phyloP scores from a whole-genome alignment of 2,329 filamentous ascomycete genomes.

The Pseudogymnoascus sp. region DNA sequence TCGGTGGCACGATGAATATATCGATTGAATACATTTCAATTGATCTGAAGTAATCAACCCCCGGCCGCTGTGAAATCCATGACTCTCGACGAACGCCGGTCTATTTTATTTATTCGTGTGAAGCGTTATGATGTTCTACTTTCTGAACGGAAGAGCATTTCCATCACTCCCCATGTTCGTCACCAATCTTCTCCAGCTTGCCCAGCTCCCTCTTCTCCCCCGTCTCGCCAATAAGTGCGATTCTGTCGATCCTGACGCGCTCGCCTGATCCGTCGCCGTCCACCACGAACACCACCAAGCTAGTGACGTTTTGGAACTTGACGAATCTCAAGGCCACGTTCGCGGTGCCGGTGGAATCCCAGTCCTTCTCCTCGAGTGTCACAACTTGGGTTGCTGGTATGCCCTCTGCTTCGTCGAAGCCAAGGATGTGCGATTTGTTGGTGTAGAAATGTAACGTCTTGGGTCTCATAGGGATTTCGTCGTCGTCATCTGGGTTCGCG shows the following conservation, averaged over 20 bases:
- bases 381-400: conserved; percentile 72
- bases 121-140: background rate
- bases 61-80: background rate
- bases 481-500: conserved; percentile 50
- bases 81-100: background rate
- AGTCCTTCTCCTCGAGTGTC: conserved; percentile 65
- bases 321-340: conserved; percentile 75
- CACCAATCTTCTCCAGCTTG: conserved; percentile 89
- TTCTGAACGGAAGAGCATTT: background rate
- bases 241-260: conserved; percentile 72
- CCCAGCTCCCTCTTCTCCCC: conserved; percentile 90
- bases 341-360: conserved; percentile 71
- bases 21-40: background rate
- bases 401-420: conserved; percentile 91
- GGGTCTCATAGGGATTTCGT: conserved; percentile 72
- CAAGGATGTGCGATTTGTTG: conserved; percentile 82
- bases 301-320: conserved; percentile 93
- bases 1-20: background rate
- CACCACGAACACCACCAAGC: conserved; percentile 78
- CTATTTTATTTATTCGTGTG: background rate
- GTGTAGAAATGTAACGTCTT: conserved; percentile 77
- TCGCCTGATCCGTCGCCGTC: conserved; percentile 78
- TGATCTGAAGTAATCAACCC: background rate
- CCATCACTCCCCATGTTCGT: conserved; percentile 55
- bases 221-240: conserved; percentile 76